Evolutionary conservation across 1,139 yeast genomes (phyloP), one percentile per base, ranked within the genome.

Genomic region (Magnusiomyces suaveolens): DNA sequence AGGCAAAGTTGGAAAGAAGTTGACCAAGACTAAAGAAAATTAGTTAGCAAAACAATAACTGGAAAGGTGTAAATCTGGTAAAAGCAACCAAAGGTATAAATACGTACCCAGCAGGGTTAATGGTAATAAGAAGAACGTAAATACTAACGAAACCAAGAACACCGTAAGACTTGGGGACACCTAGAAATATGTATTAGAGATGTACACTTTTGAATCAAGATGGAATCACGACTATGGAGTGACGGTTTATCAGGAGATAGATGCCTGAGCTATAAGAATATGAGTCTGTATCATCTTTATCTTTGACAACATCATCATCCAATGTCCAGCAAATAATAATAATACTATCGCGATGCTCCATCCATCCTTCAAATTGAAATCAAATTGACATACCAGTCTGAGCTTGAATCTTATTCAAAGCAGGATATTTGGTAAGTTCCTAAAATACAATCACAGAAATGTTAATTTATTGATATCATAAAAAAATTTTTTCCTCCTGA

Each of bases 101-200:
- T 29, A 60, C 67, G 33, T 59, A 64, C 62, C 96, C 97, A 60
- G 96, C 97, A 63, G 89, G 75, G 72, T 94, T 94, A 67, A 90
- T 75, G 73, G 90, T 87, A 58, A 89, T 82, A 65, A 89, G 71
- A 48, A 90, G 72, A 62, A 89, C 76, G 75, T 92, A 92, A 54
- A 81, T 66, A 8, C 71, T 82, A 47, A 75, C 82, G 25, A 77
- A 77, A 24, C 82, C 94, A 55, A 84, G 71, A 39, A 84, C 85
- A 43, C 88, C 86, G 66, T 90, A 90, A 1, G 95, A 84, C 77
- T 92, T 86, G 69, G 97, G 97, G 60, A 90, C 74, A 24, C 89
- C 85, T 59, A 25, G 8, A 14, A 32, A 32, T 8, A 8, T 32
- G 36, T 8, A 32, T n/a, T n/a, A n/a, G n/a, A n/a, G n/a, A n/a